Evolutionary conservation across 805 yeast genomes (phyloP).

Genomic region (Suhomyces sp.): DNA sequence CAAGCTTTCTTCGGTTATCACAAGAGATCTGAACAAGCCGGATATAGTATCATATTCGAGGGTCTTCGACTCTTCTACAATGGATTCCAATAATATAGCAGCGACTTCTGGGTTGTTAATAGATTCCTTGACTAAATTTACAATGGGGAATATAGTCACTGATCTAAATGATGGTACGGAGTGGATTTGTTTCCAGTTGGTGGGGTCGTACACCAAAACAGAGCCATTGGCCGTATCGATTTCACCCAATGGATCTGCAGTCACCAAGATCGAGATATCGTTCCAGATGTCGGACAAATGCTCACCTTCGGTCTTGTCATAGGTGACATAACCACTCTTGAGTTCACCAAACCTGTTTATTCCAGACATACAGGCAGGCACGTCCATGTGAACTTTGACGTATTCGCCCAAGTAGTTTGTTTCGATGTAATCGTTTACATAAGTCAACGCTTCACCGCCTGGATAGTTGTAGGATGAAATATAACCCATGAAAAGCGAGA

Average conservation of each 20-base stretch:
- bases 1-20: conserved; percentile 22
- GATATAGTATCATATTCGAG: conserved; percentile 7
- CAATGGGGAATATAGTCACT: conserved; percentile 15
- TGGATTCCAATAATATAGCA: background rate
- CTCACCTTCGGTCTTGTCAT: conserved; percentile 73
- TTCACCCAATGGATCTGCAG: conserved; percentile 19
- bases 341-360: conserved; percentile 71
- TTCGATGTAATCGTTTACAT: conserved; percentile 46
- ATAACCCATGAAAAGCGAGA: conserved; percentile 52
- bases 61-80: conserved; percentile 11
- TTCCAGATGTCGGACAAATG: conserved; percentile 32
- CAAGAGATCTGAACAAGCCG: conserved; percentile 16
- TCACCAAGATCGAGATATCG: conserved; percentile 27
- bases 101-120: background rate
- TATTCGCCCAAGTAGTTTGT: conserved; percentile 15
- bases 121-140: background rate
- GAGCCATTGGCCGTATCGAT: background rate
- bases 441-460: conserved; percentile 72
- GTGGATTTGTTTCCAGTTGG: conserved; percentile 22
- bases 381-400: conserved; percentile 66
- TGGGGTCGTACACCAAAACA: conserved; percentile 10
- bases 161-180: conserved; percentile 20
- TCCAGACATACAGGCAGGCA: conserved; percentile 85
- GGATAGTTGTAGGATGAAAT: conserved; percentile 80
- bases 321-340: conserved; percentile 35